Conservation (phyloP, 176 grass and related monocot genomes). For the Bothriochloa decipiens region DNA sequence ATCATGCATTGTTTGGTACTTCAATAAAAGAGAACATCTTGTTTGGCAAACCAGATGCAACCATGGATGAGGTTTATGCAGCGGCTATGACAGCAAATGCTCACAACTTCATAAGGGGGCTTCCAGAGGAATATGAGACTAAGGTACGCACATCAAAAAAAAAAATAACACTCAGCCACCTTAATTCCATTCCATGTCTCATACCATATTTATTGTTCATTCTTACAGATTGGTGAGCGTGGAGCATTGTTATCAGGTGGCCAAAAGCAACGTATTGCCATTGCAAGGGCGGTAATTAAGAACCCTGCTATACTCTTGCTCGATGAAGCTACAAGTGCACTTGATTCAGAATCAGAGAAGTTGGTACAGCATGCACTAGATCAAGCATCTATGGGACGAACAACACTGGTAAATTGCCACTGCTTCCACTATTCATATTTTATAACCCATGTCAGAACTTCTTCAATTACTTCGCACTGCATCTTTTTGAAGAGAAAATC, state of each 20-base stretch:
- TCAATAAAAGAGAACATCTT: conserved; percentile 95
- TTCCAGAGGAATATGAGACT: conserved; percentile 92
- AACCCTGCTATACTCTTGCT: conserved; percentile 95
- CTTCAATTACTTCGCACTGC: not conserved
- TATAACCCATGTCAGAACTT: conserved; percentile 5
- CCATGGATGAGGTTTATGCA: conserved; percentile 81
- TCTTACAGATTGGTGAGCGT: conserved; percentile 86
- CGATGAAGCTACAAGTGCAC: conserved; percentile 96
- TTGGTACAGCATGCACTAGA: conserved; percentile 90
- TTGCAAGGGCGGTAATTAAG: conserved; percentile 90
- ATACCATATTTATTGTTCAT: conserved; percentile 19
- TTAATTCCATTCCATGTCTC: conserved; percentile 18
- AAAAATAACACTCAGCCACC: conserved; percentile 2
- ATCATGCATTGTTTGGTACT: conserved; percentile 91
- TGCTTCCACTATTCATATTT: conserved; percentile 13
- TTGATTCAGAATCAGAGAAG: conserved; percentile 97
- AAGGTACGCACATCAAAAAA: conserved; percentile 53
- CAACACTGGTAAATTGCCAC: conserved; percentile 67
- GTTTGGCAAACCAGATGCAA: conserved; percentile 83
- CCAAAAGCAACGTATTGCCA: conserved; percentile 95
- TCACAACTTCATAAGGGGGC: conserved; percentile 85
- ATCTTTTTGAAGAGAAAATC: not conserved
- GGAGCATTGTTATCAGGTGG: conserved; percentile 89
- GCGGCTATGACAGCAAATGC: conserved; percentile 99
- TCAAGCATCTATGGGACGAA: conserved; percentile 99